These are phyloP conservation scores for Fusarium sp. DNA, from an alignment of 2,329 filamentous ascomycete genomes.

Conservation along the genomic window DNA sequence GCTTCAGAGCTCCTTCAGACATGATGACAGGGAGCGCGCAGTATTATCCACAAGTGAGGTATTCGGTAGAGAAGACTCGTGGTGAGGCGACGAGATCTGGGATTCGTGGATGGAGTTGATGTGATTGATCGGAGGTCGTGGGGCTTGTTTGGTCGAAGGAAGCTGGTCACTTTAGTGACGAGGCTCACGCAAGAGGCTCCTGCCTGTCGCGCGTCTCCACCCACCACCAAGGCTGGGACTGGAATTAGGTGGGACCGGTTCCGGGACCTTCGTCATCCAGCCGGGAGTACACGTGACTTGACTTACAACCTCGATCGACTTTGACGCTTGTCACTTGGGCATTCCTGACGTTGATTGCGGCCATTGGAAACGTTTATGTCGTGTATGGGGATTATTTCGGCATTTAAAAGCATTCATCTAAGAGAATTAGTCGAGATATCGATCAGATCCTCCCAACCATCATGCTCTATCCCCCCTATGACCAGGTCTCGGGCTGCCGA, in stretches of 20 bases:
- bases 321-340: background rate
- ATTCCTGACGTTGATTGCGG: background rate
- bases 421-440: too few species aligned
- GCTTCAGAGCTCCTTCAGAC: constrained; percentile 87
- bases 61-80: background rate
- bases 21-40: constrained; percentile 58
- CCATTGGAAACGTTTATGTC: background rate
- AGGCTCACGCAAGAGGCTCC: constrained; percentile 53
- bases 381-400: background rate
- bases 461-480: too few species aligned
- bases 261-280: constrained; percentile 17
- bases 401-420: background rate
- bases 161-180: constrained; percentile 44
- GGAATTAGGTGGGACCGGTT: constrained; percentile 39
- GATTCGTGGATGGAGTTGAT: constrained; percentile 31
- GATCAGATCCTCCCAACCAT: too few species aligned
- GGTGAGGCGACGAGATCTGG: background rate
- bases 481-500: too few species aligned
- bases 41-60: constrained; percentile 10
- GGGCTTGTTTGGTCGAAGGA: constrained; percentile 41
- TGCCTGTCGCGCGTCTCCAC: constrained; percentile 45
- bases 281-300: constrained; percentile 18
- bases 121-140: constrained; percentile 35
- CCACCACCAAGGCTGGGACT: constrained; percentile 24
- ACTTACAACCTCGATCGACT: background rate